Conservation (phyloP, 441 rosid species). For the Euphorbia celastroides region DNA sequence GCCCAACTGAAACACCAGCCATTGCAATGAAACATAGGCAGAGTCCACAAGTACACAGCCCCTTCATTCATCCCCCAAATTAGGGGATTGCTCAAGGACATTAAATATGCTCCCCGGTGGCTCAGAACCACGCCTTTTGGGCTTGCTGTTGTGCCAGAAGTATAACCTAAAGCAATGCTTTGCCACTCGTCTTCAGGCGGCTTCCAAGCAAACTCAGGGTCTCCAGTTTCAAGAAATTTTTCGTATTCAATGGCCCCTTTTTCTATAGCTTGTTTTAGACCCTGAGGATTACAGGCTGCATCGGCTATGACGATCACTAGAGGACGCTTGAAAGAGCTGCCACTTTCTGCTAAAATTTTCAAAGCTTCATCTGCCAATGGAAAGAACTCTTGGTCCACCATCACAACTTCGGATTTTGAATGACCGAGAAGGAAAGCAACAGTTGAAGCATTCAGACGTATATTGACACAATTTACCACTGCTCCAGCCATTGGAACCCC, state of each 20-base stretch:
- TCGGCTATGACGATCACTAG: slow-evolving; percentile 71
- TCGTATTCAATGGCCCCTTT: slow-evolving; percentile 76
- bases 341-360: slow-evolving; percentile 44
- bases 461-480: slow-evolving; percentile 62
- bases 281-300: slow-evolving; percentile 54
- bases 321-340: slow-evolving; percentile 43
- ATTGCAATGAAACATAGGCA: slow-evolving; percentile 91
- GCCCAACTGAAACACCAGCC: slow-evolving; percentile 92
- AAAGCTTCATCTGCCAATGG: slow-evolving; percentile 65
- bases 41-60: slow-evolving; percentile 77
- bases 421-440: slow-evolving; percentile 79
- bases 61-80: slow-evolving; percentile 81
- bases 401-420: slow-evolving; percentile 53
- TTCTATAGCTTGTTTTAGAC: slow-evolving; percentile 43
- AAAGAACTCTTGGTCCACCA: slow-evolving; percentile 83
- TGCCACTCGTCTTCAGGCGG: slow-evolving; percentile 92
- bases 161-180: slow-evolving; percentile 78
- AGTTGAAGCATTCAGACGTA: slow-evolving; percentile 63
- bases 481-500: slow-evolving; percentile 96
- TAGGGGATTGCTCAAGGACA: slow-evolving; percentile 57
- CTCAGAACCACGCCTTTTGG: slow-evolving; percentile 81
- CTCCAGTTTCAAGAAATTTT: slow-evolving; percentile 58
- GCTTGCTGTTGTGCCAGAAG: slow-evolving; percentile 92
- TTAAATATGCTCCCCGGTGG: slow-evolving; percentile 86
- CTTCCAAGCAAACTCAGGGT: slow-evolving; percentile 58